phyloP scores from a whole-genome alignment of 1,284 basidiomycete genomes.

The Ustilago cynodontis region DNA sequence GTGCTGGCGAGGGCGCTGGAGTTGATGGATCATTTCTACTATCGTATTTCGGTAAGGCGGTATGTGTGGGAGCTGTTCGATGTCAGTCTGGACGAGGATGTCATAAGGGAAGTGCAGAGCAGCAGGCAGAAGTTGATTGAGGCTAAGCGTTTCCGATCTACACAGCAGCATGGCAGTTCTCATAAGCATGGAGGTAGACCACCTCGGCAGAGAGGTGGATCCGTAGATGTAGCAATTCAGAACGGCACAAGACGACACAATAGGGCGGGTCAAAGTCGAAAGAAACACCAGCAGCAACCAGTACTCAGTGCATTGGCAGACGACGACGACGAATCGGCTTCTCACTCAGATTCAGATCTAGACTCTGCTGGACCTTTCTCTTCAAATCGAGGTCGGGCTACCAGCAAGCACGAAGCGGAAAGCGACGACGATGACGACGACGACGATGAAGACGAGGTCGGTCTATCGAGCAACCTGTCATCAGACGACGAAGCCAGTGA shows the following conservation, averaged over 20 bases:
- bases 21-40: slow-evolving; percentile 75
- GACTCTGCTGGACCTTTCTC: not conserved
- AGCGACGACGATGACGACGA: slow-evolving; percentile 23
- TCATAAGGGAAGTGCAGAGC: slow-evolving; percentile 25
- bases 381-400: not conserved
- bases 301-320: slow-evolving; percentile 18
- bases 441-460: slow-evolving; percentile 30
- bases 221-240: not conserved
- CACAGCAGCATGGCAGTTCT: not conserved
- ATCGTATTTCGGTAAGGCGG: slow-evolving; percentile 81
- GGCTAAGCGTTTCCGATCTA: slow-evolving; percentile 20
- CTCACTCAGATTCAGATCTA: slow-evolving; percentile 28
- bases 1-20: slow-evolving; percentile 60
- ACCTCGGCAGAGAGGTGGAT: slow-evolving; percentile 20
- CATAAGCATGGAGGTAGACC: not conserved
- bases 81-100: slow-evolving; percentile 59
- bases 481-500: slow-evolving; percentile 51
- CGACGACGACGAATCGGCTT: slow-evolving; percentile 19
- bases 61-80: slow-evolving; percentile 95
- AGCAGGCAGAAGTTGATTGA: slow-evolving; percentile 40
- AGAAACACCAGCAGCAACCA: slow-evolving; percentile 10
- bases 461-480: slow-evolving; percentile 40
- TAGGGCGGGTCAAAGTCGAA: not conserved
- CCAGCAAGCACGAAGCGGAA: not conserved
- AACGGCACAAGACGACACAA: slow-evolving; percentile 3